phyloP scores from a whole-genome alignment of 2,329 filamentous ascomycete genomes.

The Diaporthe nobilis region DNA sequence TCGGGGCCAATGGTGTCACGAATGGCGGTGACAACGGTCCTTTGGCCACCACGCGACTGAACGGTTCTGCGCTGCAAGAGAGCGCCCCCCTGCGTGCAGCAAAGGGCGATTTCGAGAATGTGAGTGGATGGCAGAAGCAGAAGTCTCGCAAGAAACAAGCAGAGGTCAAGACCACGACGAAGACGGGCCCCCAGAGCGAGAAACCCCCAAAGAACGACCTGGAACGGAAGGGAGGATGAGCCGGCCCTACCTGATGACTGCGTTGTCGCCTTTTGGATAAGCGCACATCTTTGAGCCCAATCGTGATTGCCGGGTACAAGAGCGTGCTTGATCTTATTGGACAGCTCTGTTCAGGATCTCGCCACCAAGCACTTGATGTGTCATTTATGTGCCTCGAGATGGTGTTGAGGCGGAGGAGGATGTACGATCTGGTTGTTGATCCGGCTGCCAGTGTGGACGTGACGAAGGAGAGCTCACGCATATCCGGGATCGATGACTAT shows the following conservation, averaged over 20 bases:
- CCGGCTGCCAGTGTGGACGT: slow-evolving; percentile 13
- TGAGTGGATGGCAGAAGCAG: slow-evolving; percentile 71
- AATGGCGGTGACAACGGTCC: slow-evolving; percentile 48
- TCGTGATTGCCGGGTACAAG: neutral
- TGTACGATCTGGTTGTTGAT: slow-evolving; percentile 38
- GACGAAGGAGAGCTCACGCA: slow-evolving; percentile 8
- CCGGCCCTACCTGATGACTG: neutral
- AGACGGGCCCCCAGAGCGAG: slow-evolving; percentile 62
- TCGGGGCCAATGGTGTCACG: slow-evolving; percentile 42
- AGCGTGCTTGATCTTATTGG: slow-evolving; percentile 44
- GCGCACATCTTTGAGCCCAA: slow-evolving; percentile 22
- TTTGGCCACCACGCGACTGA: slow-evolving; percentile 52
- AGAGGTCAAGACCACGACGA: slow-evolving; percentile 63
- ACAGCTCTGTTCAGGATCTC: slow-evolving; percentile 45
- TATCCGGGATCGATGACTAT: slow-evolving; percentile 11
- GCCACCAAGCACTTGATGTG: slow-evolving; percentile 33
- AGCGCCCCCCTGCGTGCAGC: slow-evolving; percentile 68
- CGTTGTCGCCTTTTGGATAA: slow-evolving; percentile 42
- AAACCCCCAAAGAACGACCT: slow-evolving; percentile 70
- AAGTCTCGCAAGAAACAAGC: slow-evolving; percentile 66
- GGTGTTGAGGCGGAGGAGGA: slow-evolving; percentile 31
- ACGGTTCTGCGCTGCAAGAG: slow-evolving; percentile 56
- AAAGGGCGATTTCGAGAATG: slow-evolving; percentile 66
- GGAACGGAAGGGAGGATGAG: slow-evolving; percentile 75
- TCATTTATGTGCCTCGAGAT: slow-evolving; percentile 39